Percentiles rank a stretch among this genome's conserved stretches.
phyloP scores from a whole-genome alignment of 768 basidiomycete species.

The Strobilomyces echinocephalus region DNA sequence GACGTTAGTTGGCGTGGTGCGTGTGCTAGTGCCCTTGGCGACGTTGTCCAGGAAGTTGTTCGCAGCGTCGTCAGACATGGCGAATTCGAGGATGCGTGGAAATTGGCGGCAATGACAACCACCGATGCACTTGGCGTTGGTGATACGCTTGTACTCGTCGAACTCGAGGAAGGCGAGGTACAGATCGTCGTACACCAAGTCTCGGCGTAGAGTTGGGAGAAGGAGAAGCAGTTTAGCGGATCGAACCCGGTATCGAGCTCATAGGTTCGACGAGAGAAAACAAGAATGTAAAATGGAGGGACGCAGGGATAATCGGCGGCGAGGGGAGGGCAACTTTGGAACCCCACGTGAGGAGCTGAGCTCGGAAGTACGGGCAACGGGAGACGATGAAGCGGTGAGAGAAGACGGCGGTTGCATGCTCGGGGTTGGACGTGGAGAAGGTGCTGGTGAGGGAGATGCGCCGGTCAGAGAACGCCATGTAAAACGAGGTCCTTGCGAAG shows the following conservation, averaged over 20 bases:
- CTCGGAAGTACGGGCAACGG: slow-evolving; percentile 82
- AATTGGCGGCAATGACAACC: too few relatives aligned
- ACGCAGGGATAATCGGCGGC: too few relatives aligned
- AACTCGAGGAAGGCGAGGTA: slow-evolving; percentile 81
- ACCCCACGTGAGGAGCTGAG: slow-evolving; percentile 61
- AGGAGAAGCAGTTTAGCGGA: slow-evolving; percentile 75
- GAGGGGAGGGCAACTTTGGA: slow-evolving; percentile 68
- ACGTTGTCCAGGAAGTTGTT: too few relatives aligned
- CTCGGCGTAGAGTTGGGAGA: slow-evolving; percentile 75
- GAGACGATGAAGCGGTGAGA: slow-evolving; percentile 91
- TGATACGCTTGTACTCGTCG: too few relatives aligned
- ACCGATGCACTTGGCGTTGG: too few relatives aligned
- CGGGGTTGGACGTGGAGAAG: slow-evolving; percentile 59
- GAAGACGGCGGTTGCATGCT: slow-evolving; percentile 74
- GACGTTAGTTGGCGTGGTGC: slow-evolving; percentile 62
- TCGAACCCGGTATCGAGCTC: too few relatives aligned
- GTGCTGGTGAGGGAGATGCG: slow-evolving; percentile 72
- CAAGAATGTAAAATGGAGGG: slow-evolving; percentile 98
- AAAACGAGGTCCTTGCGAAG: too few relatives aligned
- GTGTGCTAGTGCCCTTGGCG: slow-evolving; percentile 67
- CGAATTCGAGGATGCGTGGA: slow-evolving; percentile 66
- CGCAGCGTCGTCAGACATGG: too few relatives aligned
- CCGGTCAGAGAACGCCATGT: slow-evolving; percentile 51
- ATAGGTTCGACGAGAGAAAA: too few relatives aligned
- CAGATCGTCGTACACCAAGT: slow-evolving; percentile 81